These are phyloP conservation scores for Pezicula rhizophila DNA, from an alignment of 2,329 filamentous ascomycete genomes.

Conservation along the genomic window DNA sequence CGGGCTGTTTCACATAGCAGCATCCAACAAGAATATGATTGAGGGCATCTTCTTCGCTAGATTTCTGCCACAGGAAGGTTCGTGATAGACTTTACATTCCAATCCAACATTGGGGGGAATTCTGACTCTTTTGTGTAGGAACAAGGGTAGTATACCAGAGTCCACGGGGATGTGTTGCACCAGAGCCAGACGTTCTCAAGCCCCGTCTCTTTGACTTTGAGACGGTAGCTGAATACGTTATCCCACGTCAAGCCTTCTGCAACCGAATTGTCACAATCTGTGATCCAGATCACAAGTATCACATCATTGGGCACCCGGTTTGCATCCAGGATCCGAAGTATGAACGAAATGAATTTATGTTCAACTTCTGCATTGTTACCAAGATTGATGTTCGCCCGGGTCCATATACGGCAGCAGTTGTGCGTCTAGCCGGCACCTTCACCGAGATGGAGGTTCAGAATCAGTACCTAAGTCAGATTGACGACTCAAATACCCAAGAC, in stretches of 20 bases:
- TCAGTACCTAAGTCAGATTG: conserved; percentile 63
- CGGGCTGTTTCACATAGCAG: no score
- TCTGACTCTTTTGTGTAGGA: conserved; percentile 31
- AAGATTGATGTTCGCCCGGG: conserved; percentile 64
- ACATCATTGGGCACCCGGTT: conserved; percentile 81
- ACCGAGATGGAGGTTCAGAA: conserved; percentile 88
- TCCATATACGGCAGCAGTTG: conserved; percentile 78
- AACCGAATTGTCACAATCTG: conserved; percentile 81
- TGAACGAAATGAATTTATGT: conserved; percentile 92
- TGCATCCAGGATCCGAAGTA: conserved; percentile 80
- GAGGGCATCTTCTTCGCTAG: conserved; percentile 66
- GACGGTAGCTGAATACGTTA: conserved; percentile 84
- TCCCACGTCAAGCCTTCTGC: conserved; percentile 91
- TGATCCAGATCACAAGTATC: conserved; percentile 62
- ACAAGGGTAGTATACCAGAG: conserved; percentile 59
- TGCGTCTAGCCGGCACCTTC: conserved; percentile 79
- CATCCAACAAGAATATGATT: conserved; percentile 43
- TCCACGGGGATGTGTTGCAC: conserved; percentile 56
- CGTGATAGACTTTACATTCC: conserved; percentile 4
- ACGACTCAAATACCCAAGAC: conserved; percentile 33
- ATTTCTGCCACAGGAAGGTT: conserved; percentile 62
- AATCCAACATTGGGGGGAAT: not conserved
- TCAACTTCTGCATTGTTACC: conserved; percentile 90
- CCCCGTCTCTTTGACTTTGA: conserved; percentile 76
- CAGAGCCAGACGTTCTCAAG: conserved; percentile 38